Conservation (phyloP, 371 early-diverging fungal genomes). For the Syncephalastrum monosporum region DNA sequence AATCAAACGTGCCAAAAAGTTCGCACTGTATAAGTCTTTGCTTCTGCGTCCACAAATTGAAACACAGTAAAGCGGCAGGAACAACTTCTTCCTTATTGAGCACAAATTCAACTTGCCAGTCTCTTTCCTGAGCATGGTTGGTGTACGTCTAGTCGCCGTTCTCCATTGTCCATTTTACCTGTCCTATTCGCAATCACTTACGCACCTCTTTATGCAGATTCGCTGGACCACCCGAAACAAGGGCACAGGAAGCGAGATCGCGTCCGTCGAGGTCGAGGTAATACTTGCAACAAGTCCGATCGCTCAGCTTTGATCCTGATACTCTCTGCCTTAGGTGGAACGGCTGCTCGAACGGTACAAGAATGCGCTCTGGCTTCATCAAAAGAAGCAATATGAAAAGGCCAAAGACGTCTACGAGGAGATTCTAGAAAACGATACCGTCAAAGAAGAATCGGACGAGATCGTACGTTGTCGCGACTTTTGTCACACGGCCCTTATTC, state of each 20-base stretch:
- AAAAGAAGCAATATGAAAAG: constrained; percentile 38
- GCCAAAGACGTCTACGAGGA: constrained; percentile 46
- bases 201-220: constrained; percentile 5
- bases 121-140: too few relatives aligned
- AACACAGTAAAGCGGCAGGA: too few relatives aligned
- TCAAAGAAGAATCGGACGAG: constrained; percentile 38
- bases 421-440: constrained; percentile 41
- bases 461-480: constrained; percentile 19
- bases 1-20: too few relatives aligned
- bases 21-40: too few relatives aligned
- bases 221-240: constrained; percentile 38
- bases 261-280: constrained; percentile 36
- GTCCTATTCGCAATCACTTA: too few relatives aligned
- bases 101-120: too few relatives aligned
- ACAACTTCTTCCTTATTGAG: too few relatives aligned
- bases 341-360: constrained; percentile 49
- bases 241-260: constrained; percentile 21
- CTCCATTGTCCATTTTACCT: too few relatives aligned
- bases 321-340: constrained; percentile 38
- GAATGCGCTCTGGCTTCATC: constrained; percentile 46
- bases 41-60: too few relatives aligned
- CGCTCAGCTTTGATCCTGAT: neutral
- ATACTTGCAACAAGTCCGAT: neutral
- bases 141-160: too few relatives aligned
- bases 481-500: neutral